These are phyloP conservation scores for Celoporthe dispersa DNA, from an alignment of 2,329 filamentous ascomycete genomes.

Conservation along the genomic window DNA sequence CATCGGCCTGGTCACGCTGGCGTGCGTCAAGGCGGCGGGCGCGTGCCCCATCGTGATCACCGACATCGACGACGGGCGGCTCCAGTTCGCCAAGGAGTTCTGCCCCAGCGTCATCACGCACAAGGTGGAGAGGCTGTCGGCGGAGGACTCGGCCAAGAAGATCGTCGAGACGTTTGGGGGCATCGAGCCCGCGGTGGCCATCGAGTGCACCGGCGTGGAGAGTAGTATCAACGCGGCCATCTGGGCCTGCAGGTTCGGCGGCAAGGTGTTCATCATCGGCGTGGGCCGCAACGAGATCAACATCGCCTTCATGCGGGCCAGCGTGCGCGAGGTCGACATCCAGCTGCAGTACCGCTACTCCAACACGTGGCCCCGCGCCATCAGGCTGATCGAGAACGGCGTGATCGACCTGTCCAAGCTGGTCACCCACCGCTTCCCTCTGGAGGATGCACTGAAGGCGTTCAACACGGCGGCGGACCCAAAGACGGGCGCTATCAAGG, in stretches of 20 bases:
- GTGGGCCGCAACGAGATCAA: constrained; percentile 95
- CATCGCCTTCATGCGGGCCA: constrained; percentile 93
- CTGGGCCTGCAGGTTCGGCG: constrained; percentile 90
- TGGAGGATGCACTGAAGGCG: constrained; percentile 87
- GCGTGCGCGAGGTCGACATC: constrained; percentile 88
- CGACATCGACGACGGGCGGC: constrained; percentile 85
- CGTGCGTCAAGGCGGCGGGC: constrained; percentile 84
- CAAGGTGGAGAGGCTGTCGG: constrained; percentile 67
- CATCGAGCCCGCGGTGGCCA: constrained; percentile 77
- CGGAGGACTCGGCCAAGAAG: constrained; percentile 72
- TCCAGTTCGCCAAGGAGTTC: constrained; percentile 83
- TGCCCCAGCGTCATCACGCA: constrained; percentile 81
- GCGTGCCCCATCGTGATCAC: constrained; percentile 92
- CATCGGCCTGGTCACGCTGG: constrained; percentile 86
- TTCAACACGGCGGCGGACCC: constrained; percentile 88
- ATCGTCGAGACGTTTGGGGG: constrained; percentile 75
- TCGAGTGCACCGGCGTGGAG: constrained; percentile 96
- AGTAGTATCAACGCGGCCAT: constrained; percentile 84
- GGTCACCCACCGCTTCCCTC: constrained; percentile 83
- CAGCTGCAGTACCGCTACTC: constrained; percentile 96
- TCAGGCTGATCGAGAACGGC: constrained; percentile 82
- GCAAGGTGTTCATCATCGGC: constrained; percentile 95
- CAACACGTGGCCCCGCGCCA: constrained; percentile 95
- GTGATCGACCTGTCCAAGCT: constrained; percentile 80
- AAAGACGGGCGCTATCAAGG: constrained; percentile 95